Evolutionary conservation across 108 stramenopile species (phyloP).

Genomic region (Chaetoceros muelleri): DNA sequence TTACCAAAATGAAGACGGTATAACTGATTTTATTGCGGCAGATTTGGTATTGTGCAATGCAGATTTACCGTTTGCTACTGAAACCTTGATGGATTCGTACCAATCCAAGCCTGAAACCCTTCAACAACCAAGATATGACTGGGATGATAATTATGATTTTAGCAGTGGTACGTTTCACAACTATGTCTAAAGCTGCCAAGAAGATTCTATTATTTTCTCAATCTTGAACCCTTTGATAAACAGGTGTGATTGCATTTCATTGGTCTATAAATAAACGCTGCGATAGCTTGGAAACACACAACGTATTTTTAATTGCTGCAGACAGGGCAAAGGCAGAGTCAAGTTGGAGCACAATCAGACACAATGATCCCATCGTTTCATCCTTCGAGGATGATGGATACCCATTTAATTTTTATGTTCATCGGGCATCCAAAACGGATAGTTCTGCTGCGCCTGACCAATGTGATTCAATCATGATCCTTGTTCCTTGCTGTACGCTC

Average conservation of each 20-base stretch:
- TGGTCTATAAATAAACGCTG: conserved; percentile 57
- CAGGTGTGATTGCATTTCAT: conserved; percentile 87
- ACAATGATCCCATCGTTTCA: background rate
- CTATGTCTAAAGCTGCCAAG: too few relatives aligned
- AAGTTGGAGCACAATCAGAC: conserved; percentile 55
- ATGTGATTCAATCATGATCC: conserved; percentile 80
- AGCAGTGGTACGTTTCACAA: too few relatives aligned
- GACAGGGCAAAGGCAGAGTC: conserved; percentile 29
- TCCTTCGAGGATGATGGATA: background rate
- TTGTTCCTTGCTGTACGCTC: conserved; percentile 55
- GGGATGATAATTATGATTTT: conserved; percentile 59
- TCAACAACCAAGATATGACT: conserved; percentile 42
- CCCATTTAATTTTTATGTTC: conserved; percentile 89
- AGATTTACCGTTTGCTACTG: conserved; percentile 75
- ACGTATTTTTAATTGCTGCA: conserved; percentile 64
- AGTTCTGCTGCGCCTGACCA: conserved; percentile 58
- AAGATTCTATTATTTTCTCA: too few relatives aligned
- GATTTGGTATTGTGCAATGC: conserved; percentile 84
- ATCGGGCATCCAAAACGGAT: conserved; percentile 66
- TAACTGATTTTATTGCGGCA: conserved; percentile 35
- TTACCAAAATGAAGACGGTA: conserved; percentile 1
- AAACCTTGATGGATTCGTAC: conserved; percentile 35
- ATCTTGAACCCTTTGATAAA: too few relatives aligned
- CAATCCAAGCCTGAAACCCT: background rate
- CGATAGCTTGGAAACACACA: conserved; percentile 72